Evolutionary conservation across 1,139 yeast genomes (phyloP).

Genomic region (Sugiyamaella pinicola): DNA sequence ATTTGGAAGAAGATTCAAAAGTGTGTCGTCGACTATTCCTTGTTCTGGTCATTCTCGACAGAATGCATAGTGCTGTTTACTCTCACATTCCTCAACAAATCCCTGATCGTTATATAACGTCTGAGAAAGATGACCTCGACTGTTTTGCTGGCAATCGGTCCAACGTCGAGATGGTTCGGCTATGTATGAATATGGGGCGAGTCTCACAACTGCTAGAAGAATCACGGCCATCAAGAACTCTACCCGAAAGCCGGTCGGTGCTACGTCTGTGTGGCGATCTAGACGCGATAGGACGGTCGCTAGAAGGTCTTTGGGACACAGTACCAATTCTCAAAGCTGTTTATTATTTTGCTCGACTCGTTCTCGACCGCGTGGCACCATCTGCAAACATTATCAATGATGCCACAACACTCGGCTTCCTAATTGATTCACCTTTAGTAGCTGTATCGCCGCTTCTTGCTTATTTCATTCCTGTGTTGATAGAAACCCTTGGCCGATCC

Average conservation of each 20-base stretch:
- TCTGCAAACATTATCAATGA: conserved; percentile 23
- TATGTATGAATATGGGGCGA: conserved; percentile 31
- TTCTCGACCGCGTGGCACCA: conserved; percentile 21
- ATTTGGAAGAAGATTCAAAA: conserved; percentile 28
- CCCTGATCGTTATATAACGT: conserved; percentile 28
- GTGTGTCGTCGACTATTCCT: conserved; percentile 35
- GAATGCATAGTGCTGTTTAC: conserved; percentile 35
- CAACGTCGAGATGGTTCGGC: conserved; percentile 34
- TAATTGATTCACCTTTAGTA: conserved; percentile 37
- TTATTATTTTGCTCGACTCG: conserved; percentile 33
- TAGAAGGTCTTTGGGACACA: conserved; percentile 38
- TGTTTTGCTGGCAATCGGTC: conserved; percentile 30
- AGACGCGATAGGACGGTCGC: conserved; percentile 20
- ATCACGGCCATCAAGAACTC: conserved; percentile 2
- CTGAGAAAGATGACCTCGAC: conserved; percentile 30
- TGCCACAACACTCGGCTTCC: conserved; percentile 26
- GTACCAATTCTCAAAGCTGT: conserved; percentile 37
- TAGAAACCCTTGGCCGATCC: conserved; percentile 24
- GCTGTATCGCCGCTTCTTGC: conserved; percentile 36
- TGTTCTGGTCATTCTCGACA: conserved; percentile 40
- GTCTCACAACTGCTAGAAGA: conserved; percentile 12
- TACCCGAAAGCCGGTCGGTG: conserved; percentile 13
- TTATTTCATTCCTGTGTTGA: conserved; percentile 32
- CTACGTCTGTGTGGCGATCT: conserved; percentile 18
- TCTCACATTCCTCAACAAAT: conserved; percentile 32